A percentile compares a stretch with the other conserved stretches of the same genome.
phyloP scores from a whole-genome alignment of 1,139 yeast species.

The Saccharomyces hybrid region DNA sequence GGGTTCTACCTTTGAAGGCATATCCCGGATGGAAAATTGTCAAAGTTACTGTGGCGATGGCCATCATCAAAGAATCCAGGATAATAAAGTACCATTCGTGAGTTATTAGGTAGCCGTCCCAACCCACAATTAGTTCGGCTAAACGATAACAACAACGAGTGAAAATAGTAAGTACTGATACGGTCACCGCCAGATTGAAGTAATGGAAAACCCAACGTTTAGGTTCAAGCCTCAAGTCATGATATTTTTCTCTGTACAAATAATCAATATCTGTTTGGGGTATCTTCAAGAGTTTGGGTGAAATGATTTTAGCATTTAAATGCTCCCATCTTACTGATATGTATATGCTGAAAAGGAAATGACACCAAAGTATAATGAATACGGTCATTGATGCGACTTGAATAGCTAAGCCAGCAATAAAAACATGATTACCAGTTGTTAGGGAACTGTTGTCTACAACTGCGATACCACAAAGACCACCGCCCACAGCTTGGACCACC shows the following conservation, averaged over 20 bases:
- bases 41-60: slow-evolving; percentile 39
- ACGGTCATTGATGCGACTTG: slow-evolving; percentile 70
- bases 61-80: slow-evolving; percentile 69
- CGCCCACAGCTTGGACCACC: slow-evolving; percentile 75
- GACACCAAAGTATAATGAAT: slow-evolving; percentile 51
- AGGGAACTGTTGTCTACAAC: slow-evolving; percentile 32
- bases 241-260: slow-evolving; percentile 21
- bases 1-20: slow-evolving; percentile 34
- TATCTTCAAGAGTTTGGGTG: slow-evolving; percentile 27
- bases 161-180: slow-evolving; percentile 51
- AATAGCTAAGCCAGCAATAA: slow-evolving; percentile 75
- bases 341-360: slow-evolving; percentile 43
- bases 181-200: slow-evolving; percentile 46
- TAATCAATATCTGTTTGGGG: slow-evolving; percentile 23
- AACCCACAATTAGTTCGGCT: slow-evolving; percentile 72
- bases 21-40: slow-evolving; percentile 62
- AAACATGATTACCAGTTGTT: slow-evolving; percentile 56
- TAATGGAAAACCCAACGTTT: slow-evolving; percentile 35
- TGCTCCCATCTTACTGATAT: slow-evolving; percentile 32
- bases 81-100: slow-evolving; percentile 70
- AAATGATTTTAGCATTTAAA: slow-evolving; percentile 13
- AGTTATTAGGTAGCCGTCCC: slow-evolving; percentile 58
- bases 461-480: slow-evolving; percentile 56
- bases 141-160: slow-evolving; percentile 76
- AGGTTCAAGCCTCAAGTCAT: slow-evolving; percentile 19